Evolutionary conservation across 805 yeast species (phyloP), one percentile per base, ranked within the genome.

Genomic region (Candida multigemmis): DNA sequence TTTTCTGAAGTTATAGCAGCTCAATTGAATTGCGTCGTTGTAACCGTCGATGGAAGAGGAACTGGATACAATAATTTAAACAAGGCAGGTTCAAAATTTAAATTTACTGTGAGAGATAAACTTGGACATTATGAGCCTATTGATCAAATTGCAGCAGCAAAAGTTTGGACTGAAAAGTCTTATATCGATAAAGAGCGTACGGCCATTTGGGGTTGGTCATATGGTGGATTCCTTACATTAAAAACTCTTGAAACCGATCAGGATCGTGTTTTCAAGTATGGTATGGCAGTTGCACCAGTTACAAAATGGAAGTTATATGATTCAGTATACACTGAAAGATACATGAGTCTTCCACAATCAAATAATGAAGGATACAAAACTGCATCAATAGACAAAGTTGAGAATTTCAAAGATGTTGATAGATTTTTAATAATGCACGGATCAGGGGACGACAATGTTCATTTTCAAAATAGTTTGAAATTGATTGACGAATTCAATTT

Each of bases 191-290:
- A 40, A 3, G 57, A 66, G 3, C 68, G 72, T 34, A 75, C 84
- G 8, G 93, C 94, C 0, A 72, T 89, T 30, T 91, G 96, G 89
- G 98, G 98, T 6, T 91, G 98, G 98, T 82, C 94, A 13, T 91
- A 89, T 48, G 98, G 98, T 25, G 98, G 97, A 0, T 91, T 74
- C 48, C 69, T 85, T 66, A 86, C 98, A 0, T 66, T 91, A 41
- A 91, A 87, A 54, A 80, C 94, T 0, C 58, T 91, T 24, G 97
- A 91, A 53, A 64, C 65, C 13, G 97, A 91, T 52, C 84, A 85
- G 11, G 64, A 60, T 4, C 57, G 71, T 19, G 71, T 75, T 10
- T 87, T 91, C 65, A 72, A 72, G 32, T 91, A 76, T 50, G 97
- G 97, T 7, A 75, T 86, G 68, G 78, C 97, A 0, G 97, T 91